Conservation (phyloP, 441 rosid species). For the Euphorbia celastroides region DNA sequence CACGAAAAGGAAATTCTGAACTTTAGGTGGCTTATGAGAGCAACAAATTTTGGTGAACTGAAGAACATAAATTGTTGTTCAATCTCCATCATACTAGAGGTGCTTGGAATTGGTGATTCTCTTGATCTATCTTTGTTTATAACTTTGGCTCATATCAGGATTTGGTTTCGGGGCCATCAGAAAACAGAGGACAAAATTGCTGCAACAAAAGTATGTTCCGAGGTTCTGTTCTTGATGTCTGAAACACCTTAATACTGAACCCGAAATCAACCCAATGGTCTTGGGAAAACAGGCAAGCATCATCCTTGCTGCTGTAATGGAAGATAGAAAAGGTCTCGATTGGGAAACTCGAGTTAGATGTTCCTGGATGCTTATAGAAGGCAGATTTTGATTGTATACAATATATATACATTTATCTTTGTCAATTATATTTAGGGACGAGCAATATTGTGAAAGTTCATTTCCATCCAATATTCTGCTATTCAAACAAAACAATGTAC, state of each 20-base stretch:
- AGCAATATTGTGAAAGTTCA: not conserved
- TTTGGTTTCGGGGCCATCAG: slow-evolving; percentile 20
- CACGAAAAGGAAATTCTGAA: slow-evolving; percentile 28
- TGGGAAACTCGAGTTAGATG: slow-evolving; percentile 3
- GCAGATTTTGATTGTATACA: slow-evolving; percentile 11
- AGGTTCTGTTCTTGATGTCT: slow-evolving; percentile 5
- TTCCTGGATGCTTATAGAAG: slow-evolving; percentile 13
- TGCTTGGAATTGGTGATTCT: slow-evolving; percentile 34
- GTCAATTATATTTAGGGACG: slow-evolving; percentile 4
- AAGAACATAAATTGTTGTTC: slow-evolving; percentile 36
- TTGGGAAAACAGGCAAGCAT: slow-evolving; percentile 15
- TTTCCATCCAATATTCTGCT: not conserved
- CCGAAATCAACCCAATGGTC: slow-evolving; percentile 11
- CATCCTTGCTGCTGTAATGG: slow-evolving; percentile 4
- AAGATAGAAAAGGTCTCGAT: slow-evolving; percentile 1
- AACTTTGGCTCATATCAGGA: slow-evolving; percentile 23
- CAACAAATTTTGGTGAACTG: slow-evolving; percentile 27
- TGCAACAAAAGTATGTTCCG: slow-evolving; percentile 8
- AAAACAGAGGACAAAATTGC: slow-evolving; percentile 5
- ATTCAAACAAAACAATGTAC: too few species aligned
- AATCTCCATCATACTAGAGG: slow-evolving; percentile 30
- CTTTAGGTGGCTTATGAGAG: slow-evolving; percentile 28
- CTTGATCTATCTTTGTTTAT: not conserved
- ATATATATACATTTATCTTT: not conserved
- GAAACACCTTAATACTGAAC: slow-evolving; percentile 9